Evolutionary conservation across 2,329 filamentous ascomycete species (phyloP).

Genomic region (Berkeleyomyces rouxiae): DNA sequence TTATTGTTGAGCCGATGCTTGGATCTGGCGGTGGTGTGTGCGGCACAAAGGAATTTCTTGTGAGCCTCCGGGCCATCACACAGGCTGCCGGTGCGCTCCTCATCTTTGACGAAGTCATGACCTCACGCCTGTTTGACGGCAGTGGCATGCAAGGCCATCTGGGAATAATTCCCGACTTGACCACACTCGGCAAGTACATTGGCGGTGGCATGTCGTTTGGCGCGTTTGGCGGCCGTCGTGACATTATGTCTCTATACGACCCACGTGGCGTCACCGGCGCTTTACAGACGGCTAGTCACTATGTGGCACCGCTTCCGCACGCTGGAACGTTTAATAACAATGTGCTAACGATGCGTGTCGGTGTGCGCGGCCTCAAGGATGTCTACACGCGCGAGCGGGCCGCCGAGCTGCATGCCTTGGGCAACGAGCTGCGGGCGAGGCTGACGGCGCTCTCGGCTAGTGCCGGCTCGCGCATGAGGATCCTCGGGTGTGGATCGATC

Average conservation of each 20-base stretch:
- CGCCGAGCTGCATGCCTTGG: constrained; percentile 19
- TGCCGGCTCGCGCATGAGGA: constrained; percentile 22
- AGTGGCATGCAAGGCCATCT: constrained; percentile 30
- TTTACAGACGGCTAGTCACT: constrained; percentile 41
- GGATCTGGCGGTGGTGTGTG: constrained; percentile 42
- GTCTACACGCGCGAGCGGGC: constrained; percentile 23
- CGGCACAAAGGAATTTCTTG: constrained; percentile 34
- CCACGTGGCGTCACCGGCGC: constrained; percentile 30
- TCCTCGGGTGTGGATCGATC: constrained; percentile 24
- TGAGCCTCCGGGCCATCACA: constrained; percentile 27
- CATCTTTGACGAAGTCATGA: constrained; percentile 59
- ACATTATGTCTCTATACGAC: constrained; percentile 43
- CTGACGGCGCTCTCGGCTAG: constrained; percentile 19
- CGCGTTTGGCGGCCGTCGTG: constrained; percentile 43
- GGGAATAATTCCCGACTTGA: constrained; percentile 40
- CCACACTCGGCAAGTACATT: constrained; percentile 48
- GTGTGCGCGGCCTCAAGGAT: constrained; percentile 19
- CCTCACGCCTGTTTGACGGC: constrained; percentile 35
- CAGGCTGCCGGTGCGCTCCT: constrained; percentile 35
- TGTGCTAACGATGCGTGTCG: constrained; percentile 32
- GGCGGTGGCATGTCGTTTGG: constrained; percentile 52
- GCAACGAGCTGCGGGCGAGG: constrained; percentile 19
- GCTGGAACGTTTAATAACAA: constrained; percentile 57
- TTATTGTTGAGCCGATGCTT: constrained; percentile 51
- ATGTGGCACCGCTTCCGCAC: constrained; percentile 35